phyloP scores from a whole-genome alignment of 2,329 filamentous ascomycete species.

The Colletotrichum agaves region DNA sequence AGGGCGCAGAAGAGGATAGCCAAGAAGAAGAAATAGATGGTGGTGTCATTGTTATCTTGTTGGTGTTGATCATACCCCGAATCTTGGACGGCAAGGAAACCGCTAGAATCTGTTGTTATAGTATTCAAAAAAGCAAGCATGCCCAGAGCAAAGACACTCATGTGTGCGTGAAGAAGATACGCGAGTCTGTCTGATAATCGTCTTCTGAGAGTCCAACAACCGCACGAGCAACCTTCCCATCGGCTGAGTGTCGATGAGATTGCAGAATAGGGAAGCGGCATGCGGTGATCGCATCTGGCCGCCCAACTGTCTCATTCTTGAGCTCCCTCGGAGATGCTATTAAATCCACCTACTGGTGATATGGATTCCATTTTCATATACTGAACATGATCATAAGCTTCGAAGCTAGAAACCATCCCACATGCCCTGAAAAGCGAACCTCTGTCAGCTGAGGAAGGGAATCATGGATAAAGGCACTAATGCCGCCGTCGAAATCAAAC shows the following conservation, averaged over 20 bases:
- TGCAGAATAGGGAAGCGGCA: too few relatives aligned
- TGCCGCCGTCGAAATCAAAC: constrained; percentile 7
- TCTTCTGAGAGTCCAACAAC: too few relatives aligned
- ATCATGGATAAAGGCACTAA: constrained; percentile 12
- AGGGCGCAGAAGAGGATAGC: constrained; percentile 81
- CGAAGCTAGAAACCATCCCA: not conserved
- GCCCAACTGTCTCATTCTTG: too few relatives aligned
- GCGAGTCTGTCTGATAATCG: not conserved
- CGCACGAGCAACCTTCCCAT: too few relatives aligned
- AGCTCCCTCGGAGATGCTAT: too few relatives aligned
- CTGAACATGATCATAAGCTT: constrained; percentile 17
- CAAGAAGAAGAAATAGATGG: constrained; percentile 73
- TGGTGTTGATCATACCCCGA: constrained; percentile 23
- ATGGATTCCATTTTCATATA: not conserved
- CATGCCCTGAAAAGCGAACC: constrained; percentile 9
- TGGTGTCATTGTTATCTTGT: not conserved
- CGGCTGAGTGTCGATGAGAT: too few relatives aligned
- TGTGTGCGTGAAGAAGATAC: not conserved
- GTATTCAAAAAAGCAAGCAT: constrained; percentile 32
- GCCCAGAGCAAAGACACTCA: not conserved
- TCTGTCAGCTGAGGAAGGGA: constrained; percentile 21
- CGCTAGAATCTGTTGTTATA: constrained; percentile 2
- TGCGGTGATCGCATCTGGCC: too few relatives aligned
- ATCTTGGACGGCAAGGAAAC: constrained; percentile 16
- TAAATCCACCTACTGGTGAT: too few relatives aligned